Conservation (phyloP, 2,329 filamentous ascomycete genomes). For the Lasiodiplodia hormozganensis region DNA sequence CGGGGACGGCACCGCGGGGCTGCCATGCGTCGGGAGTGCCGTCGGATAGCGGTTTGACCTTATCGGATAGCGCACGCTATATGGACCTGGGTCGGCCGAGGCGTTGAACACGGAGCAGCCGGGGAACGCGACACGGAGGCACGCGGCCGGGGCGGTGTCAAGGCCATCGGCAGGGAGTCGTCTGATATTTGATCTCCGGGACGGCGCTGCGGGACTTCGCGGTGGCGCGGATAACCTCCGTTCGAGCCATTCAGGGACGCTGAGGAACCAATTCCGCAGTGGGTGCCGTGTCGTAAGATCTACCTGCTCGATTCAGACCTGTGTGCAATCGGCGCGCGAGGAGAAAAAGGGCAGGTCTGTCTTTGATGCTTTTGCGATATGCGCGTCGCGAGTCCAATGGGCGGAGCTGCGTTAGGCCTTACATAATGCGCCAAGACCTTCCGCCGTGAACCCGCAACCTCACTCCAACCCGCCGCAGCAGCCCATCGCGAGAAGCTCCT, state of each 20-base stretch:
- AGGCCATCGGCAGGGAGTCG: conserved; percentile 16
- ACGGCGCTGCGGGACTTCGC: neutral
- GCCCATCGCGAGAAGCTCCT: conserved; percentile 21
- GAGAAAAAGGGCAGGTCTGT: neutral
- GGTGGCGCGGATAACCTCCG: conserved; percentile 5
- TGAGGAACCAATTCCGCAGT: conserved; percentile 17
- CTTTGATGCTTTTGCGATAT: conserved; percentile 7
- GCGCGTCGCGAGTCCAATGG: conserved; percentile 11
- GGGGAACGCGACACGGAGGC: conserved; percentile 12
- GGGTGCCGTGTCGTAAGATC: conserved; percentile 24
- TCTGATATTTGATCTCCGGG: conserved; percentile 21
- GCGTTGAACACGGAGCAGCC: conserved; percentile 13
- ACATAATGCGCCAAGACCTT: conserved; percentile 26
- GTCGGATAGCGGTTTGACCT: conserved; percentile 21
- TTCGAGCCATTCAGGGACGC: neutral
- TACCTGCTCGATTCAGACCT: conserved; percentile 6
- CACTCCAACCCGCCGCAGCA: conserved; percentile 14
- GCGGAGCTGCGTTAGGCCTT: neutral
- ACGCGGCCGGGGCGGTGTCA: conserved; percentile 2
- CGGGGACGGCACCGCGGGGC: conserved; percentile 27
- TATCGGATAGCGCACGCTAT: conserved; percentile 26
- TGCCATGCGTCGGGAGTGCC: conserved; percentile 15
- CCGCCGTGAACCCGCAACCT: conserved; percentile 21
- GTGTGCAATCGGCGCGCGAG: neutral
- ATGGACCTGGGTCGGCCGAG: conserved; percentile 11